Percentiles rank a stretch among this genome's conserved stretches.
Conservation (phyloP, 768 basidiomycete genomes). For the Xerocomus brunneocitrinus region DNA sequence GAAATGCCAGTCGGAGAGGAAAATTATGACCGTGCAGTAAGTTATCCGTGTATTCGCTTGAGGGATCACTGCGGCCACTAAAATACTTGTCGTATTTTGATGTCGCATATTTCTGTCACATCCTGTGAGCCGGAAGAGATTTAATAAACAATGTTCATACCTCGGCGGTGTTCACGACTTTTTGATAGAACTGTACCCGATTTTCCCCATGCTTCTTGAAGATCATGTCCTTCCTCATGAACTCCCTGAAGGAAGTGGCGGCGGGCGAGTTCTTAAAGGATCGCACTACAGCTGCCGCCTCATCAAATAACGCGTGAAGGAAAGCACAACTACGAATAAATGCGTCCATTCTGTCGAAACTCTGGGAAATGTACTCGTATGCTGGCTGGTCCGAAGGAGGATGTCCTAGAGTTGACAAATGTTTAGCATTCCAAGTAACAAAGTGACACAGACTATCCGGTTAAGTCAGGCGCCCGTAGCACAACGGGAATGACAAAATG, state of each 20-base stretch:
- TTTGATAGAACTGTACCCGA: not conserved
- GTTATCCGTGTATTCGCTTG: not conserved
- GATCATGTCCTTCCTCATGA: not conserved
- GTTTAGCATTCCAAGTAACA: too few relatives aligned
- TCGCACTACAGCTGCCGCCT: not conserved
- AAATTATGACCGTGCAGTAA: not conserved
- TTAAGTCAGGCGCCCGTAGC: too few relatives aligned
- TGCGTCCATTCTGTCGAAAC: not conserved
- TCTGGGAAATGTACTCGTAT: not conserved
- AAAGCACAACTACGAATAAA: not conserved
- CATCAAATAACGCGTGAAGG: not conserved
- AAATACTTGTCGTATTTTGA: not conserved
- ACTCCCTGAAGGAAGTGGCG: not conserved
- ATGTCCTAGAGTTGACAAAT: not conserved
- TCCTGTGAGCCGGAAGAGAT: not conserved
- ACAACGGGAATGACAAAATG: not conserved
- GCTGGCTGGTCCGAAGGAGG: not conserved
- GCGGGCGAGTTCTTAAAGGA: not conserved
- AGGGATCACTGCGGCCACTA: not conserved
- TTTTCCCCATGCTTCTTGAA: not conserved
- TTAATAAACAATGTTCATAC: not conserved
- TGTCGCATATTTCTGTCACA: not conserved
- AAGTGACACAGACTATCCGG: too few relatives aligned
- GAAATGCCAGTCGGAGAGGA: not conserved
- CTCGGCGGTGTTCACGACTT: not conserved